phyloP scores from a whole-genome alignment of 192 early-diverging fungal species.

The Umbelopsis ramanniana region DNA sequence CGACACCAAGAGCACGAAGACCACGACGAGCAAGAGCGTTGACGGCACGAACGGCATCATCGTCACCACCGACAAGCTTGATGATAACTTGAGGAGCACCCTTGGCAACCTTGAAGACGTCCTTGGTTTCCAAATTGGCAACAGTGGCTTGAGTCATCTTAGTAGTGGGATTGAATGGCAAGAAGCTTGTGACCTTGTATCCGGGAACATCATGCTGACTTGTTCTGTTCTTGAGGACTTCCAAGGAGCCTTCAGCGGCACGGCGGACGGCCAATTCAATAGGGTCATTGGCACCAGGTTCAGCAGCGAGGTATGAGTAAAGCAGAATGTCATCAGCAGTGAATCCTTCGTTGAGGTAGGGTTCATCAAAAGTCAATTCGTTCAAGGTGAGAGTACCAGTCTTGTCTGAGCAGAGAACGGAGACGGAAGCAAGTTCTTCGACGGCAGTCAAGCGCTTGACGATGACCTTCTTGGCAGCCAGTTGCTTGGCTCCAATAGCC shows the following conservation, averaged over 20 bases:
- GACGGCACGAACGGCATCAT: constrained; percentile 83
- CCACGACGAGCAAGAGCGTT: constrained; percentile 85
- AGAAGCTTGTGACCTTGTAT: constrained; percentile 82
- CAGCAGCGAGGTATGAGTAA: constrained; percentile 80
- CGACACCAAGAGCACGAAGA: constrained; percentile 70
- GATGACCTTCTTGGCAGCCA: constrained; percentile 91
- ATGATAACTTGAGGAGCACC: constrained; percentile 95
- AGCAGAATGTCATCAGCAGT: constrained; percentile 81
- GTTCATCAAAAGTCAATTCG: constrained; percentile 89
- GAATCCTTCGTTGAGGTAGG: constrained; percentile 67
- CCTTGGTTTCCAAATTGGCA: constrained; percentile 66
- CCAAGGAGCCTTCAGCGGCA: constrained; percentile 67
- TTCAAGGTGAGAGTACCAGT: constrained; percentile 92
- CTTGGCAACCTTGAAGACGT: constrained; percentile 88
- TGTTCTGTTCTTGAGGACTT: constrained; percentile 44
- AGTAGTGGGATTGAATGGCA: constrained; percentile 87
- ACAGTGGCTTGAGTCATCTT: constrained; percentile 90
- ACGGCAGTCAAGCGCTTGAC: constrained; percentile 94
- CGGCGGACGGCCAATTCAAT: constrained; percentile 87
- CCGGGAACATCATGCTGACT: constrained; percentile 76
- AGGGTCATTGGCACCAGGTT: constrained; percentile 87
- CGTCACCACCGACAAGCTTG: constrained; percentile 78
- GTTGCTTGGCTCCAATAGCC: constrained; percentile 87
- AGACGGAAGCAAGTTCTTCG: constrained; percentile 89
- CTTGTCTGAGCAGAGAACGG: constrained; percentile 85